These are phyloP conservation scores for Neocatenulostroma microsporum DNA, from an alignment of 2,329 filamentous ascomycete species.

Conservation along the genomic window DNA sequence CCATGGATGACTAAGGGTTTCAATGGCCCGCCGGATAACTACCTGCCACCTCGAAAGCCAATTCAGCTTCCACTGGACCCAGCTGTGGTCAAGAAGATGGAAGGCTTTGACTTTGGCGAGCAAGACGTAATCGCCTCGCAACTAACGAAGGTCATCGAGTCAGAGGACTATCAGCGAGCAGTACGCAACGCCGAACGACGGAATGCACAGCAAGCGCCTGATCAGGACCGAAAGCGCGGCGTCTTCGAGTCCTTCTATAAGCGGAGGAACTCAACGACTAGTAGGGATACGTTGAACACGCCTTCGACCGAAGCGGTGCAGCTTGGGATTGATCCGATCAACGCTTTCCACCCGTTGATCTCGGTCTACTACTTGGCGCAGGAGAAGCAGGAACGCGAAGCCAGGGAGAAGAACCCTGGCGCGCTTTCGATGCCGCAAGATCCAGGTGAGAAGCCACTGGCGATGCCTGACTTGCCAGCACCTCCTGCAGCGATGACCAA, in stretches of 20 bases:
- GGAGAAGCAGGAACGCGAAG: slow-evolving; percentile 83
- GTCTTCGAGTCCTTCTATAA: slow-evolving; percentile 99
- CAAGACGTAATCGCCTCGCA: slow-evolving; percentile 75
- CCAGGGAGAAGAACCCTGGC: slow-evolving; percentile 51
- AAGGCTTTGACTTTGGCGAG: slow-evolving; percentile 92
- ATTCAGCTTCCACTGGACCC: slow-evolving; percentile 75
- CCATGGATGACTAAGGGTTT: slow-evolving; percentile 96
- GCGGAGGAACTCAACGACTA: slow-evolving; percentile 78
- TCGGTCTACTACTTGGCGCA: slow-evolving; percentile 95
- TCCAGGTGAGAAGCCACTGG: slow-evolving; percentile 49
- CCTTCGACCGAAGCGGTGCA: slow-evolving; percentile 82
- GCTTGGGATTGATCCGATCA: slow-evolving; percentile 76
- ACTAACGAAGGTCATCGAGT: slow-evolving; percentile 78
- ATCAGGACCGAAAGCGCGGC: slow-evolving; percentile 78
- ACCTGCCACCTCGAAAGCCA: slow-evolving; percentile 73
- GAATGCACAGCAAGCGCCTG: slow-evolving; percentile 50
- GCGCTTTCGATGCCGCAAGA: slow-evolving; percentile 50
- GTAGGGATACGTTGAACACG: slow-evolving; percentile 74
- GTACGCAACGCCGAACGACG: slow-evolving; percentile 63
- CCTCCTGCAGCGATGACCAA: slow-evolving; percentile 89
- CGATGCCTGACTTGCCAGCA: slow-evolving; percentile 63
- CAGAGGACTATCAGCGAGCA: slow-evolving; percentile 85
- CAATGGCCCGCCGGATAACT: slow-evolving; percentile 78
- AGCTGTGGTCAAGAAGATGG: slow-evolving; percentile 85
- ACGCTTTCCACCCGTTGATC: slow-evolving; percentile 84